These are phyloP conservation scores for Leishmania mexicana DNA, from an alignment of 208 protist genomes.

Conservation along the genomic window DNA sequence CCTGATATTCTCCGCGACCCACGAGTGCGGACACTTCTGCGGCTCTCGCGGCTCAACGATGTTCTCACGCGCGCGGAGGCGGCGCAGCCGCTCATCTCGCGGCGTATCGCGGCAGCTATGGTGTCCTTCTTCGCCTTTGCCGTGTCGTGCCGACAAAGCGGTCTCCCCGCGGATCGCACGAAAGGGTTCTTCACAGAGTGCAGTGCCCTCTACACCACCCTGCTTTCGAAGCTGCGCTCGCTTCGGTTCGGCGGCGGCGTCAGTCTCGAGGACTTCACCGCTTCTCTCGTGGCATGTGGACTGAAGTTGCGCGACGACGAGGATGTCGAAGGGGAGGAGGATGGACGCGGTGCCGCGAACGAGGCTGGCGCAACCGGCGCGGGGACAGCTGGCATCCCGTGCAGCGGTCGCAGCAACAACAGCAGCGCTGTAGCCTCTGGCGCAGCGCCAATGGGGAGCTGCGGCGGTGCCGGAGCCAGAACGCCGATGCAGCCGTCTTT, in stretches of 20 bases:
- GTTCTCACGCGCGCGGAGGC: slow-evolving; percentile 18
- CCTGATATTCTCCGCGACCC: slow-evolving; percentile 41
- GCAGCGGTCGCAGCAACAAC: slow-evolving; percentile 18
- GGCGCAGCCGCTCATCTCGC: slow-evolving; percentile 29
- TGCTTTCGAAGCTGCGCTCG: slow-evolving; percentile 47
- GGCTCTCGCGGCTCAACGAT: slow-evolving; percentile 61
- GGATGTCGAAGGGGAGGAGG: slow-evolving; percentile 17
- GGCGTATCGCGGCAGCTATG: slow-evolving; percentile 50
- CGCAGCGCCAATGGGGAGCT: background rate
- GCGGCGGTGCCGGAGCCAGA: slow-evolving; percentile 1
- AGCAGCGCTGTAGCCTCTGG: slow-evolving; percentile 1
- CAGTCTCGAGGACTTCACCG: slow-evolving; percentile 71
- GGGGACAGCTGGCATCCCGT: background rate
- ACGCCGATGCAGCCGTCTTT: slow-evolving; percentile 3
- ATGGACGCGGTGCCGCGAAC: background rate
- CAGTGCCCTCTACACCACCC: slow-evolving; percentile 51
- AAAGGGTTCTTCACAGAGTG: slow-evolving; percentile 76
- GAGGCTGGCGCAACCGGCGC: background rate
- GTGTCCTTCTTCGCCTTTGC: slow-evolving; percentile 70
- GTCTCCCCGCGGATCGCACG: slow-evolving; percentile 46
- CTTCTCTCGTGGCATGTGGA: slow-evolving; percentile 74
- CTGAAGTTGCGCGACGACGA: slow-evolving; percentile 59
- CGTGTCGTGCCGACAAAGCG: slow-evolving; percentile 47
- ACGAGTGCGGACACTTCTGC: slow-evolving; percentile 64
- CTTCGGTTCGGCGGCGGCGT: slow-evolving; percentile 51